Conservation (phyloP, 2,329 filamentous ascomycete species). For the Cladophialophora carrionii region DNA sequence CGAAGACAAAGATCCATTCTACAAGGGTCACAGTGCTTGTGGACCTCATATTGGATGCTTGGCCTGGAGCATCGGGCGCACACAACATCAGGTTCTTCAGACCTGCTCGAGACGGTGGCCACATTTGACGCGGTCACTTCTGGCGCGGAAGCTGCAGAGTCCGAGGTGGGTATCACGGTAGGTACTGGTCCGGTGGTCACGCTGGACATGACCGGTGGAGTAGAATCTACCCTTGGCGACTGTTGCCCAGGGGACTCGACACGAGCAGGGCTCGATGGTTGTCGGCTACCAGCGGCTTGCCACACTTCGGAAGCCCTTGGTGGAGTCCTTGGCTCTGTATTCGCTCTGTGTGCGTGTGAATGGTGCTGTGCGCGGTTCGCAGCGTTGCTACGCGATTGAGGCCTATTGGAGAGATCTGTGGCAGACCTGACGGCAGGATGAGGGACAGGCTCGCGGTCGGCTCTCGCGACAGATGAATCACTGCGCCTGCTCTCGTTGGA, state of each 20-base stretch:
- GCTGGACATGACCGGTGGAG: slow-evolving; percentile 24
- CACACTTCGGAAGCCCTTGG: slow-evolving; percentile 32
- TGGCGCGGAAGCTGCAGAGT: slow-evolving; percentile 35
- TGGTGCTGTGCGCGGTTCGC: slow-evolving; percentile 27
- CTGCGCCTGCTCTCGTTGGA: slow-evolving; percentile 40
- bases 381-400: slow-evolving; percentile 28
- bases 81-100: slow-evolving; percentile 68
- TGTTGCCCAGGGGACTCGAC: slow-evolving; percentile 20
- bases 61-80: slow-evolving; percentile 71
- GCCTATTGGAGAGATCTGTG: slow-evolving; percentile 60
- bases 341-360: slow-evolving; percentile 30
- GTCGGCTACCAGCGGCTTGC: slow-evolving; percentile 28
- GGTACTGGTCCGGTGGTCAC: slow-evolving; percentile 37
- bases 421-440: slow-evolving; percentile 61
- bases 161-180: slow-evolving; percentile 36
- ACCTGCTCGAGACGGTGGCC: slow-evolving; percentile 15
- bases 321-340: slow-evolving; percentile 33
- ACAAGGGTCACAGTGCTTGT: slow-evolving; percentile 80
- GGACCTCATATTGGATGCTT: slow-evolving; percentile 81
- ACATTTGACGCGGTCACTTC: slow-evolving; percentile 10
- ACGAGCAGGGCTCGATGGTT: slow-evolving; percentile 22
- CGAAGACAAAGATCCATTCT: slow-evolving; percentile 72
- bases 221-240: slow-evolving; percentile 19
- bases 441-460: slow-evolving; percentile 54
- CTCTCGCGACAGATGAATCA: slow-evolving; percentile 39